Evolutionary conservation across 805 yeast genomes (phyloP).

Genomic region (Cyberlindnera subsufficiens): DNA sequence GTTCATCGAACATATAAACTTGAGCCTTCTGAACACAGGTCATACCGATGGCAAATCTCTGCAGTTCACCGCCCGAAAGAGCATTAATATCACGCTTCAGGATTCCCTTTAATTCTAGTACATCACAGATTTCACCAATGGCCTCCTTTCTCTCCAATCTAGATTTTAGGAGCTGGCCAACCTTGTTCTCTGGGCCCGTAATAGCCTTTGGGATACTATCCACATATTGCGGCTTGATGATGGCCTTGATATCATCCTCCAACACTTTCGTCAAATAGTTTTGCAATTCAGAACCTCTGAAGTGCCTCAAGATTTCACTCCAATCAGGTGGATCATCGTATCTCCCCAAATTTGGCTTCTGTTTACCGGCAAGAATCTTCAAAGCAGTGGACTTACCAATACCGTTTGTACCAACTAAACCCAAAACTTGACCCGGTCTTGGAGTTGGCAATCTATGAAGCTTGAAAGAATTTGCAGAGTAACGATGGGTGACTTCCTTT

Average conservation of each 20-base stretch:
- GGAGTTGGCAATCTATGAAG: slow-evolving; percentile 97
- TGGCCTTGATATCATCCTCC: slow-evolving; percentile 93
- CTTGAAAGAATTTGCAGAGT: slow-evolving; percentile 96
- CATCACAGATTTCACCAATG: slow-evolving; percentile 58
- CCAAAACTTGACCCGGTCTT: slow-evolving; percentile 97
- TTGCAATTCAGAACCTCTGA: slow-evolving; percentile 96
- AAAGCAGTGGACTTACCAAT: slow-evolving; percentile 97
- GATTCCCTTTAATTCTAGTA: slow-evolving; percentile 71
- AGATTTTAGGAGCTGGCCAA: slow-evolving; percentile 74
- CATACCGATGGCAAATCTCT: slow-evolving; percentile 97
- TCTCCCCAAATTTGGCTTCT: slow-evolving; percentile 92
- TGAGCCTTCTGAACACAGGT: slow-evolving; percentile 92
- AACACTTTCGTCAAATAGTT: slow-evolving; percentile 90
- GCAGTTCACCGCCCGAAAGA: slow-evolving; percentile 97
- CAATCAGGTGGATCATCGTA: slow-evolving; percentile 97
- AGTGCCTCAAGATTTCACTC: slow-evolving; percentile 85
- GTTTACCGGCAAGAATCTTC: slow-evolving; percentile 94
- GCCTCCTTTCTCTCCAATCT: slow-evolving; percentile 66
- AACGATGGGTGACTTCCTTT: slow-evolving; percentile 89
- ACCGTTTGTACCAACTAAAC: slow-evolving; percentile 98
- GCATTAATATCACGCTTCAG: slow-evolving; percentile 83
- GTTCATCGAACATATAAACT: slow-evolving; percentile 99
- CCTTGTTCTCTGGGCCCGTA: slow-evolving; percentile 82
- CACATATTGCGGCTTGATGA: slow-evolving; percentile 97
- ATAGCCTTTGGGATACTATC: slow-evolving; percentile 96